Conservation (phyloP, 202 grass and related monocot species). For the Miscanthus sacchariflorus region DNA sequence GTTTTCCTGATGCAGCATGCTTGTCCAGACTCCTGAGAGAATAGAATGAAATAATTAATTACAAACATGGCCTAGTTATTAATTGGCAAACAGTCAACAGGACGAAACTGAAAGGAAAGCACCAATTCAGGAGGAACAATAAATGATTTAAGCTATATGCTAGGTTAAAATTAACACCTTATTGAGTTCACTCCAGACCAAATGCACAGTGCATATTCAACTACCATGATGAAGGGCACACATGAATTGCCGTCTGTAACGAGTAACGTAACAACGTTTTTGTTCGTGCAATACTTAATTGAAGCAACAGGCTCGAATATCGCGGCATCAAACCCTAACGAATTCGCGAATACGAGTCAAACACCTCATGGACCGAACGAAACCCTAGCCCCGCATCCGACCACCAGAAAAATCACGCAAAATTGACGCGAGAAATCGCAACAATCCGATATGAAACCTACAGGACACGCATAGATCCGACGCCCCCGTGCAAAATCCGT, state of each 20-base stretch:
- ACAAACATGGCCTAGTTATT: neutral
- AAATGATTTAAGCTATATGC: neutral
- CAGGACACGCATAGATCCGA: neutral
- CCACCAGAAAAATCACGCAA: constrained; percentile 24
- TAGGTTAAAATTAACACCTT: neutral
- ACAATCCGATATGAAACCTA: constrained; percentile 20
- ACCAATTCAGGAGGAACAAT: neutral
- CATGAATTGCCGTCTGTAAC: neutral
- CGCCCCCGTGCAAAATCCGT: neutral
- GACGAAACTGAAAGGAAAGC: neutral
- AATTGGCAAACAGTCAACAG: constrained; percentile 34
- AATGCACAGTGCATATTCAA: neutral
- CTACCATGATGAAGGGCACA: neutral
- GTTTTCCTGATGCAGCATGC: constrained; percentile 65
- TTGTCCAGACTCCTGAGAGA: constrained; percentile 28
- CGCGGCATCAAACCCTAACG: neutral
- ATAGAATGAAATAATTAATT: constrained; percentile 23
- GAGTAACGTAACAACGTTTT: neutral
- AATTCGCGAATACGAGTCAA: neutral
- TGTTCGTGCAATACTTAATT: constrained; percentile 7
- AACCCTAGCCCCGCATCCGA: constrained; percentile 35
- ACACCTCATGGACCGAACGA: constrained; percentile 14
- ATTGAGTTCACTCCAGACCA: neutral
- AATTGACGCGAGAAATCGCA: constrained; percentile 11
- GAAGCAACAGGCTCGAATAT: neutral